These are phyloP conservation scores for Crucihimalaya himalaica DNA, from an alignment of 345 rosid species.

Conservation along the genomic window DNA sequence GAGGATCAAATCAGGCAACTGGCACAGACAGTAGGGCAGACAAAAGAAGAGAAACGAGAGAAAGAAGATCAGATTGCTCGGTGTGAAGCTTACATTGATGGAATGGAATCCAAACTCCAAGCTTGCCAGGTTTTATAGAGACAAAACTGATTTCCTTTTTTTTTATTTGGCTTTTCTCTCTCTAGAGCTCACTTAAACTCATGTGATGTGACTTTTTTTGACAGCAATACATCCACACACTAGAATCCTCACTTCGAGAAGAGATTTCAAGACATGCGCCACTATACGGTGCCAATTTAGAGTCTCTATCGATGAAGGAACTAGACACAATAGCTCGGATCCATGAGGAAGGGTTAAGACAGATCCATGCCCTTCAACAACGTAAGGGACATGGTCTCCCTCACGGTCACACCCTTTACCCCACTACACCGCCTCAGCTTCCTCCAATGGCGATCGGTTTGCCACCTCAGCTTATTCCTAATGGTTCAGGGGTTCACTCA, in stretches of 20 bases:
- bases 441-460: constrained; percentile 73
- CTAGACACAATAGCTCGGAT: constrained; percentile 81
- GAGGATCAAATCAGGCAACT: constrained; percentile 86
- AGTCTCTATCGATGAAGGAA: constrained; percentile 88
- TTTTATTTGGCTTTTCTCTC: background rate
- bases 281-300: constrained; percentile 90
- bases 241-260: constrained; percentile 76
- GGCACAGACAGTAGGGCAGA: constrained; percentile 87
- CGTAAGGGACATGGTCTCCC: constrained; percentile 76
- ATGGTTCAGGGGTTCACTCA: constrained; percentile 72
- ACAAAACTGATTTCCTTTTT: background rate
- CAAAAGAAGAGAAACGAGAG: constrained; percentile 91
- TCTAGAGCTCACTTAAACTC: constrained; percentile 21
- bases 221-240: constrained; percentile 87
- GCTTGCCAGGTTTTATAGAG: constrained; percentile 73
- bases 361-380: constrained; percentile 77
- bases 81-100: constrained; percentile 91
- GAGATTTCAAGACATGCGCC: constrained; percentile 96
- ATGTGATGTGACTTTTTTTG: constrained; percentile 7
- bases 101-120: constrained; percentile 87
- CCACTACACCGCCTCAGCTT: constrained; percentile 52
- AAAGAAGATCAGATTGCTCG: constrained; percentile 92
- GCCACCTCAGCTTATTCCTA: constrained; percentile 67
- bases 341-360: constrained; percentile 95
- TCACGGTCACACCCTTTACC: constrained; percentile 72